Evolutionary conservation across 1,284 basidiomycete species (phyloP).

Genomic region (Ceratobasidium sp.): DNA sequence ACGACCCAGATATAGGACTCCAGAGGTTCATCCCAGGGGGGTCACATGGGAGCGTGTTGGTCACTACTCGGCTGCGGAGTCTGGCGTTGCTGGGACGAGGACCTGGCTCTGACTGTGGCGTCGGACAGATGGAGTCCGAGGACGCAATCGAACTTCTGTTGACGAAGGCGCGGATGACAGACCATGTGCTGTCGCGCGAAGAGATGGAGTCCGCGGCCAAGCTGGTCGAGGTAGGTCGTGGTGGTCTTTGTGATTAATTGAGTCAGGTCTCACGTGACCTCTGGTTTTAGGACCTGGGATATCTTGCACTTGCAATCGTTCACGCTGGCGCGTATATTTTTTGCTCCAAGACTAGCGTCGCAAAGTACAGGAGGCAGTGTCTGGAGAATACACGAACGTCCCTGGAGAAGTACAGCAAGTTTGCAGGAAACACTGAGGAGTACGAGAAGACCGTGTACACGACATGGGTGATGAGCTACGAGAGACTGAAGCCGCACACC

Average conservation of each 20-base stretch:
- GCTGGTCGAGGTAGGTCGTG: background rate
- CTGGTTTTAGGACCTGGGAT: background rate
- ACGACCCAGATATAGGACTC: background rate
- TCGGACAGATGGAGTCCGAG: background rate
- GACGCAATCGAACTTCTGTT: background rate
- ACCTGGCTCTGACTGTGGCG: background rate
- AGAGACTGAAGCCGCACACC: background rate
- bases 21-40: background rate
- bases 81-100: background rate
- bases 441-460: background rate
- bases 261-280: no score
- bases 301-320: slow-evolving; percentile 9
- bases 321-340: slow-evolving; percentile 17
- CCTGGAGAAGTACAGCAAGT: background rate
- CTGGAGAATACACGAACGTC: background rate
- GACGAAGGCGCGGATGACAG: background rate
- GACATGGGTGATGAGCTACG: slow-evolving; percentile 2
- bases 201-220: background rate
- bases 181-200: background rate
- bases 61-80: background rate
- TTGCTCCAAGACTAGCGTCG: background rate
- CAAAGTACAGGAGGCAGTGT: background rate
- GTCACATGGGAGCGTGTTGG: slow-evolving; percentile 3
- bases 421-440: background rate
- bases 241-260: no score